Evolutionary conservation across 352 stramenopile genomes (phyloP), one percentile per base, ranked within the genome.

Genomic region (Globisporangium takayamanum): DNA sequence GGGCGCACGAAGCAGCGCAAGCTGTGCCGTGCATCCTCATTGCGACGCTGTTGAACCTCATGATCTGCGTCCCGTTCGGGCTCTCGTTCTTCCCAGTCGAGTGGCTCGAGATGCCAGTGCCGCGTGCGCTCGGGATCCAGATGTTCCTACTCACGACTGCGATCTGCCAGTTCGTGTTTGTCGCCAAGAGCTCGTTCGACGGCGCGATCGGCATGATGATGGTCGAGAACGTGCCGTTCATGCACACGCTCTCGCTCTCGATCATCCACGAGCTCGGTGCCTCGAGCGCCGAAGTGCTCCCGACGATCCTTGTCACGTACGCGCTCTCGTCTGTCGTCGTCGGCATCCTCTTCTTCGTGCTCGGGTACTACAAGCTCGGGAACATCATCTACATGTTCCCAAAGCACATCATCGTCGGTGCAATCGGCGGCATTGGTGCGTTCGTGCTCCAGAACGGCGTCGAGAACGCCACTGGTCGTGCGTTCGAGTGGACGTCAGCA

Each of bases 201-300:
- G 76, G 82, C 11, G 64, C 78, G 0, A 83, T 92, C 55, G 79
- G 78, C 58, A 86, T 89, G 66, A 96, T 97, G 84, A 98, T 98
- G 93, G 89, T 98, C 39, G 95, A 98, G 68, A 98, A 98, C 67
- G 87, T 98, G 52, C 95, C 95, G 25, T 98, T 98, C 72, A 95
- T 94, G 78, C 89, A 97, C 69, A 87, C 84, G 8, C 74, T 98
- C 36, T 85, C 89, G 16, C 73, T 90, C 41, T 69, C 75, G 16
- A 90, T 94, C 63, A 94, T 97, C 63, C 70, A 89, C 45, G 72
- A 94, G 50, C 68, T 96, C 36, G 92, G 88, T 12, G 72, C 81
- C 15, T 77, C 70, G 50, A 87, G 73, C 39, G 73, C 87, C 16
- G 81, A 79, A 18, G 79, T 84, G 8, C 59, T 98, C 20, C 89